Evolutionary conservation across 352 stramenopile species (phyloP).

Genomic region (Globisporangium splendens): DNA sequence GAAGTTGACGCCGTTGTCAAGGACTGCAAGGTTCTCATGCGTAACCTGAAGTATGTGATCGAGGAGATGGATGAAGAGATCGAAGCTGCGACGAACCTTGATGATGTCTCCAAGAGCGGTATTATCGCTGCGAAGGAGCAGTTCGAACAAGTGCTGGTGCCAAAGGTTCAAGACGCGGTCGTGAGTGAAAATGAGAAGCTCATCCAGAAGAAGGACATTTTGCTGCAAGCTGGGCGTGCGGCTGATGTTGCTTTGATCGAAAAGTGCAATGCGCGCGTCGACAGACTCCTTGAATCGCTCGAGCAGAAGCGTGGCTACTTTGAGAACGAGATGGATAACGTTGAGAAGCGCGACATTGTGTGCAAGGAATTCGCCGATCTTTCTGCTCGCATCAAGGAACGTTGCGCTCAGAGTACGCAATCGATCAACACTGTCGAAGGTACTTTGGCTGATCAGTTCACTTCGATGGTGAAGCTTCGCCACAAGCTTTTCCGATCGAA

Average conservation of each 20-base stretch:
- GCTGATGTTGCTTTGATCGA: constrained; percentile 71
- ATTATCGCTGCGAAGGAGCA: constrained; percentile 64
- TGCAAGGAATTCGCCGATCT: constrained; percentile 76
- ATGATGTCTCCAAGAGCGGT: constrained; percentile 65
- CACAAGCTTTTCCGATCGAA: constrained; percentile 67
- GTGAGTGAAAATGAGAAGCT: constrained; percentile 82
- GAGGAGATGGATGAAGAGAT: constrained; percentile 88
- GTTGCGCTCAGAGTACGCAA: constrained; percentile 65
- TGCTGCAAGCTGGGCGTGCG: constrained; percentile 52
- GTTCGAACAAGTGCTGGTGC: constrained; percentile 66
- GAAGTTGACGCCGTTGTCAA: constrained; percentile 83
- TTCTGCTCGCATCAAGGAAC: constrained; percentile 74
- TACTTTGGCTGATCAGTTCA: constrained; percentile 72
- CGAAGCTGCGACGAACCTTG: constrained; percentile 64
- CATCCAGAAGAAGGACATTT: constrained; percentile 68
- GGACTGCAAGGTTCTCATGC: constrained; percentile 82
- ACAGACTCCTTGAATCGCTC: constrained; percentile 63
- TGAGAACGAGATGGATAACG: constrained; percentile 65
- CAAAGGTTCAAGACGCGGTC: constrained; percentile 66
- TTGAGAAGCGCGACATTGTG: constrained; percentile 72
- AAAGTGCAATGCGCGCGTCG: constrained; percentile 62
- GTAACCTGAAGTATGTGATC: constrained; percentile 87
- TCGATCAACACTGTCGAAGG: constrained; percentile 77
- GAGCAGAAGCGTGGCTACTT: constrained; percentile 76
- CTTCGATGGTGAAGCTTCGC: constrained; percentile 71